Evolutionary conservation across 2,329 filamentous ascomycete species (phyloP).

Genomic region (Torrubiella hemipterigena): DNA sequence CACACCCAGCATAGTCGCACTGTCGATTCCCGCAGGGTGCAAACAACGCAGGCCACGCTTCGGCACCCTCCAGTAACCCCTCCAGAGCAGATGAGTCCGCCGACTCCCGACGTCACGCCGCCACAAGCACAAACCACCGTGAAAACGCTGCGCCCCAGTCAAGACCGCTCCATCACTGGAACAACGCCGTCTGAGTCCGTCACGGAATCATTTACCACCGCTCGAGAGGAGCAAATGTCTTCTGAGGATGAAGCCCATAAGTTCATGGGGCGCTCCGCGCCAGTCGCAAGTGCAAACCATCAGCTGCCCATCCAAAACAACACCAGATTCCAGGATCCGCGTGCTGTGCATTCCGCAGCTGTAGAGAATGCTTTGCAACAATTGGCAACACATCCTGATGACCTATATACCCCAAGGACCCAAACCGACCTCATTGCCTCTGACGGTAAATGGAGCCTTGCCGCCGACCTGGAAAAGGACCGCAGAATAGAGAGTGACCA

Average conservation of each 20-base stretch:
- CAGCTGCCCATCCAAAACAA: too few species aligned
- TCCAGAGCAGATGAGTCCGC: slow-evolving; percentile 53
- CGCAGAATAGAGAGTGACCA: slow-evolving; percentile 32
- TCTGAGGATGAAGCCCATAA: slow-evolving; percentile 57
- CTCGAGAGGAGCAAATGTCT: slow-evolving; percentile 49
- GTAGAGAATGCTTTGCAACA: too few species aligned
- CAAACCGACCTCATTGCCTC: slow-evolving; percentile 40
- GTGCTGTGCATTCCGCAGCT: slow-evolving; percentile 28
- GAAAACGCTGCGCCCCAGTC: slow-evolving; percentile 32
- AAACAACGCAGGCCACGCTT: slow-evolving; percentile 24
- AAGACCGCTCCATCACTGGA: slow-evolving; percentile 38
- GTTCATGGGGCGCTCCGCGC: too few species aligned
- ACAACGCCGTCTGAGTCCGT: slow-evolving; percentile 47
- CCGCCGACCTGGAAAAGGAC: slow-evolving; percentile 19
- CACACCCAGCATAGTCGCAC: slow-evolving; percentile 29
- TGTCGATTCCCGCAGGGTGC: slow-evolving; percentile 22
- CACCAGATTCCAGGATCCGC: slow-evolving; percentile 13
- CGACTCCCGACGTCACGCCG: slow-evolving; percentile 66
- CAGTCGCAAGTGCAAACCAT: too few species aligned
- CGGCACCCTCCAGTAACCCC: slow-evolving; percentile 43
- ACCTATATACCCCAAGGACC: slow-evolving; percentile 30
- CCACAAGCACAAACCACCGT: slow-evolving; percentile 38
- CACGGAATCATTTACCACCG: slow-evolving; percentile 61
- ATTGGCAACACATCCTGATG: too few species aligned
- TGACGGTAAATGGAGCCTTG: slow-evolving; percentile 45